Base-by-base conservation (phyloP, 139 green algal species). In the Chlorella sp. region DNA sequence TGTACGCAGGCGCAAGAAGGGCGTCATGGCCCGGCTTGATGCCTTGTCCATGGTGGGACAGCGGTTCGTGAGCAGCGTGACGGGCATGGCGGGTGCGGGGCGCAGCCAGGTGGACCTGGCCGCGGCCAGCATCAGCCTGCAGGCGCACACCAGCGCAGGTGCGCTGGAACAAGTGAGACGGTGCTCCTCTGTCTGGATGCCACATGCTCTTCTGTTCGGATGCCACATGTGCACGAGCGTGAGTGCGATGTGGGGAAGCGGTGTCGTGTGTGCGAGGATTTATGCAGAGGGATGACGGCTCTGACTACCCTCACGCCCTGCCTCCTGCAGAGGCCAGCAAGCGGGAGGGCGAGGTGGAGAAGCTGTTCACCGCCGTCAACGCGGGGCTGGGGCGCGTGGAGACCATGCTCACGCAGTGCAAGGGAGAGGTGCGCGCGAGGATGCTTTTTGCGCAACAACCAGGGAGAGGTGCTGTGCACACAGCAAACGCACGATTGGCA, bases 291-390 rank as follows among this genome's bases (percentile, higher is more conserved):
- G n/a, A n/a, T n/a, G n/a, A n/a, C n/a, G n/a, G n/a, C n/a, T n/a
- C n/a, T n/a, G n/a, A n/a, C n/a, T n/a, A n/a, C n/a, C n/a, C n/a
- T n/a, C n/a, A n/a, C n/a, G n/a, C n/a, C n/a, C n/a, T 69, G 63
- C 29, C 4, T 69, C 31, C 24, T 51, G 10, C 63, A 69, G 63
- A 69, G 63, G 63, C 27, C 14, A 14, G 31, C 31, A 69, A 50
- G 63, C 31, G 63, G 2, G 63, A 69, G 32, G 63, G 63, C 5
- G 63, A 69, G 31, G 63, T 69, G 63, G 63, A 69, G 63, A 69
- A 69, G 63, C 31, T 69, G 63, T 69, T 69, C 31, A 3, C 33
- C 3, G 27, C 6, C 3, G 61, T 67, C n/a, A 34, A 17, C 3
- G 27, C 23, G 22, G 29, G 23, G 3, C 27, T 67, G n/a, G 24